Base-by-base conservation (phyloP, 179 eudicot species). In the Vitellaria paradoxa region DNA sequence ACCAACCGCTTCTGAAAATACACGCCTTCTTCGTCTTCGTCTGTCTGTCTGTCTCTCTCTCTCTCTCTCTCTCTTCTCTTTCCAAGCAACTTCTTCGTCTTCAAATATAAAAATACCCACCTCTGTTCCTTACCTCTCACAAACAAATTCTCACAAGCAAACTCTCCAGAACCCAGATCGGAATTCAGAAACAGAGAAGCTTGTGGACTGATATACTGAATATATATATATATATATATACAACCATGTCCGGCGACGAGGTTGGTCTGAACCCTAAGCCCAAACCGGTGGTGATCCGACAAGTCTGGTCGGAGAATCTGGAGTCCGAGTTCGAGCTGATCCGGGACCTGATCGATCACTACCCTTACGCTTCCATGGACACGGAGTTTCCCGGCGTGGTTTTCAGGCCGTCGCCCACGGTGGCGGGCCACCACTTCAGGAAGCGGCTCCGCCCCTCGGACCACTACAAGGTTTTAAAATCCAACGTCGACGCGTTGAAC, bases 311-410 rank as follows among this genome's bases (percentile, higher is more conserved):
- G 0, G 15, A 53, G 3, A 89, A 89, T 68, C 82, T 89, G 20
- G 86, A 86, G 1, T 49, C 46, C 9, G 94, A 90, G 68, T 90
- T 90, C 75, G 9, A 14, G 0, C 26, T 87, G 1, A 90, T 90
- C 55, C 59, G 85, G 0, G 46, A 80, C 4, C 40, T 81, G 0
- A 61, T 87, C 79, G 87, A 84, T 46, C 21, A 65, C 0, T 90
- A 49, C 65, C 85, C 86, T 0, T 85, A 68, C 47, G 77, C 89
- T 4, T 76, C 92, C 8, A 85, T 90, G 92, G 93, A 90, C 65
- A 90, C 90, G 2, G 93, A 90, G 71, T 90, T 87, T 55, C 91
- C 92, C 57, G 92, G 91, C 78, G 86, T 82, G 0, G 45, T 82
- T 18, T 79, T 68, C 78, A 64, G 69, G 0, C 79, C 72, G 3